Evolutionary conservation across 208 protist genomes (phyloP), one percentile per base, ranked within the genome.

Genomic region (Crithidia mellificae): DNA sequence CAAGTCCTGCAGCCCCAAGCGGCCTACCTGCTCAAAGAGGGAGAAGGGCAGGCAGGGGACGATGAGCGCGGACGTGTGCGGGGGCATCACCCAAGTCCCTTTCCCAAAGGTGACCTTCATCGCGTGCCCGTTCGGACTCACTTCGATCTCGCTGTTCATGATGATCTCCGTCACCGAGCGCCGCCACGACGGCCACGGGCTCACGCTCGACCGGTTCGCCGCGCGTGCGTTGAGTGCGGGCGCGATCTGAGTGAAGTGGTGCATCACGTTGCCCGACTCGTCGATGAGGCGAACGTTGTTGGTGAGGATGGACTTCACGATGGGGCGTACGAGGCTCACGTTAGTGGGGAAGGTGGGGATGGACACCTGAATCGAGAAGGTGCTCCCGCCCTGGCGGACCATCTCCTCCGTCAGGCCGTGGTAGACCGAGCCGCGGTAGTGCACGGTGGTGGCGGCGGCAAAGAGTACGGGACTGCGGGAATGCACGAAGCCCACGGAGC

Each of bases 401-500:
- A 64, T 57, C 32, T 80, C 61, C 65, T 86, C 78, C 29, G 68
- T 74, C 8, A 88, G 44, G 15, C 84, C 87, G 27, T 70, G 71
- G 56, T 90, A 93, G 6, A 90, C 83, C 54, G 63, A 81, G n/a
- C 87, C 87, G 27, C 75, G 69, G 67, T 88, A 88, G 38, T 78
- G 80, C 20, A 88, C 81, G 14, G 63, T 74, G 27, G 78, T 85
- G n/a, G 72, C 77, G 15, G 19, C 43, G 14, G 63, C 77, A 20
- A 63, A 68, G 46, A 66, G 3, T 6, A 81, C 1, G 6, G 68
- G 71, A 14, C 47, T 29, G 30, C 44, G 4, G 15, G 4, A 6
- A 3, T 2, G 12, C 24, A 3, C 6, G n/a, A n/a, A n/a, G n/a
- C n/a, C n/a, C n/a, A n/a, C n/a, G n/a, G n/a, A n/a, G n/a, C n/a